Conservation (phyloP, 345 rosid species). For the Jatropha curcas region DNA sequence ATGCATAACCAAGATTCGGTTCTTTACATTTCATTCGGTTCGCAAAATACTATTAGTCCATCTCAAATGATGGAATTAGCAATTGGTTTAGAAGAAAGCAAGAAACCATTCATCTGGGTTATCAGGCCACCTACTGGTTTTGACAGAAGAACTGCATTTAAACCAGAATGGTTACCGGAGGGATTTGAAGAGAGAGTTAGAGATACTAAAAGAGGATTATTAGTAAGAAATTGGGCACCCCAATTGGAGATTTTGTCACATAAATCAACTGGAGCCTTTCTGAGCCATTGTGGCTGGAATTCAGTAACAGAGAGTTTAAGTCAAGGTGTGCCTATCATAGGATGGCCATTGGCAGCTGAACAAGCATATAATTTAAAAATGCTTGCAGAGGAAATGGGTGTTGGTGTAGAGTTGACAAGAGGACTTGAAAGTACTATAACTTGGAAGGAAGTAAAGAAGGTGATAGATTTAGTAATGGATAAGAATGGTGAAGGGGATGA, state of each 20-base stretch:
- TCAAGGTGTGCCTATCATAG: slow-evolving; percentile 51
- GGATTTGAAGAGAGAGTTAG: slow-evolving; percentile 40
- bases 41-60: slow-evolving; percentile 44
- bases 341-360: slow-evolving; percentile 60
- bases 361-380: slow-evolving; percentile 48
- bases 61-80: slow-evolving; percentile 54
- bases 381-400: slow-evolving; percentile 57
- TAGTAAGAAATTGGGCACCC: slow-evolving; percentile 53
- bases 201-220: slow-evolving; percentile 26
- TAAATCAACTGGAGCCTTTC: slow-evolving; percentile 42
- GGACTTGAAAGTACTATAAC: slow-evolving; percentile 22
- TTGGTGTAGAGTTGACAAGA: slow-evolving; percentile 46
- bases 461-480: slow-evolving; percentile 40
- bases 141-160: slow-evolving; percentile 37
- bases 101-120: slow-evolving; percentile 51
- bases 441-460: slow-evolving; percentile 31
- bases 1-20: slow-evolving; percentile 33
- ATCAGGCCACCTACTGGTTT: slow-evolving; percentile 50
- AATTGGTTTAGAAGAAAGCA: slow-evolving; percentile 40
- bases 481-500: slow-evolving; percentile 36
- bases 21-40: slow-evolving; percentile 51
- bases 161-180: slow-evolving; percentile 47
- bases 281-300: slow-evolving; percentile 66
- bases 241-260: slow-evolving; percentile 53
- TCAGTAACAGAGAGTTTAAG: slow-evolving; percentile 55